Evolutionary conservation across 805 yeast species (phyloP).

Genomic region (Yamadazyma tumulicola): DNA sequence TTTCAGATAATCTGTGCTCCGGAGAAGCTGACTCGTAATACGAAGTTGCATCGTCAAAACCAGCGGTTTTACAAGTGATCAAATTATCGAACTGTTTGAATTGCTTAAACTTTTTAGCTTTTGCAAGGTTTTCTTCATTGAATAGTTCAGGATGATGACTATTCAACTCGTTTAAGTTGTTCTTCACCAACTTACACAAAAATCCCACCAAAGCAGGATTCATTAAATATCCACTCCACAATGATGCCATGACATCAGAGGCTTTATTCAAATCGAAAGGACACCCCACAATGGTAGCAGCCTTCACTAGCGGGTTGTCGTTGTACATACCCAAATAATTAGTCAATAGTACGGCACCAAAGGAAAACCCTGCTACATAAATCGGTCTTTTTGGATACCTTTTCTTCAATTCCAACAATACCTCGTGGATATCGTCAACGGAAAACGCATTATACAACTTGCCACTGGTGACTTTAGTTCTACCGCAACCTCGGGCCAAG

Average conservation of each 20-base stretch:
- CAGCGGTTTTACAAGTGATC: constrained; percentile 64
- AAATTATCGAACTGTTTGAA: constrained; percentile 60
- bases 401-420: constrained; percentile 47
- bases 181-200: constrained; percentile 29
- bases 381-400: constrained; percentile 60
- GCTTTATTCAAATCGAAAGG: constrained; percentile 74
- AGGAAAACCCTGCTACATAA: constrained; percentile 73
- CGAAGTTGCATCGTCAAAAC: constrained; percentile 58
- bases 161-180: constrained; percentile 32
- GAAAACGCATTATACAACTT: constrained; percentile 67
- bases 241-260: constrained; percentile 37
- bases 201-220: constrained; percentile 31
- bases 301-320: constrained; percentile 30
- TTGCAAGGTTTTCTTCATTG: constrained; percentile 18
- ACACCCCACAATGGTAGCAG: constrained; percentile 56
- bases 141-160: constrained; percentile 24
- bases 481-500: constrained; percentile 75
- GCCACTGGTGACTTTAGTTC: constrained; percentile 65
- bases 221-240: constrained; percentile 33
- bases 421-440: constrained; percentile 63
- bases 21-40: constrained; percentile 68
- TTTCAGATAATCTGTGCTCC: constrained; percentile 42
- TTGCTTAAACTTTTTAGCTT: constrained; percentile 20
- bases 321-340: constrained; percentile 69
- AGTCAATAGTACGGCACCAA: constrained; percentile 70